A percentile compares a stretch with the other conserved stretches of the same genome.
Evolutionary conservation across 1,139 yeast genomes (phyloP).

Genomic region (Martiniozyma asiatica): DNA sequence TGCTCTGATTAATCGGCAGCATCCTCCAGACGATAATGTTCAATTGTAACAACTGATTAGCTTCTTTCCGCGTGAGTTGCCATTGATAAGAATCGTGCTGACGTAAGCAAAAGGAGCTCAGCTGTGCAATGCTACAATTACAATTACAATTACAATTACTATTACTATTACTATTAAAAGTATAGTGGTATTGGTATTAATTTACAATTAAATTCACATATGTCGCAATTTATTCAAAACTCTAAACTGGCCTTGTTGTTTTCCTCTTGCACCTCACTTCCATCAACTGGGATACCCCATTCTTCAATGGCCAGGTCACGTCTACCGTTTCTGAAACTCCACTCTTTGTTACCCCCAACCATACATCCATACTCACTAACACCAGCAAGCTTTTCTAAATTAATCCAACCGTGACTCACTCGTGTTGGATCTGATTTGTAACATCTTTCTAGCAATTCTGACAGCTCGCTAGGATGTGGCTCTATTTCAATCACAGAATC

Average conservation of each 20-base stretch:
- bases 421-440: slow-evolving; percentile 63
- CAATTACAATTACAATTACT: background rate
- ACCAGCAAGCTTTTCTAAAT: slow-evolving; percentile 60
- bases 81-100: too few relatives aligned
- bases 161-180: background rate
- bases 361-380: slow-evolving; percentile 70
- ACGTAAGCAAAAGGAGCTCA: too few relatives aligned
- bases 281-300: slow-evolving; percentile 96
- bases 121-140: too few relatives aligned
- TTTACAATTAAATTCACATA: background rate
- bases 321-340: slow-evolving; percentile 76
- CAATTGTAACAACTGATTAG: too few relatives aligned
- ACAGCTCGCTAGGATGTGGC: slow-evolving; percentile 73
- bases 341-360: slow-evolving; percentile 66
- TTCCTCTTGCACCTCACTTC: too few relatives aligned
- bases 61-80: too few relatives aligned
- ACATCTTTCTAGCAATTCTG: slow-evolving; percentile 51
- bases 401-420: slow-evolving; percentile 77
- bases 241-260: slow-evolving; percentile 4
- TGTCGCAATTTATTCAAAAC: background rate
- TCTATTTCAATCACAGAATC: slow-evolving; percentile 69
- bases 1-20: too few relatives aligned
- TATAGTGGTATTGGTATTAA: background rate
- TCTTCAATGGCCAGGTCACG: slow-evolving; percentile 76
- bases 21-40: too few relatives aligned